Conservation (phyloP, 768 basidiomycete species). For the Suillus subluteus region DNA sequence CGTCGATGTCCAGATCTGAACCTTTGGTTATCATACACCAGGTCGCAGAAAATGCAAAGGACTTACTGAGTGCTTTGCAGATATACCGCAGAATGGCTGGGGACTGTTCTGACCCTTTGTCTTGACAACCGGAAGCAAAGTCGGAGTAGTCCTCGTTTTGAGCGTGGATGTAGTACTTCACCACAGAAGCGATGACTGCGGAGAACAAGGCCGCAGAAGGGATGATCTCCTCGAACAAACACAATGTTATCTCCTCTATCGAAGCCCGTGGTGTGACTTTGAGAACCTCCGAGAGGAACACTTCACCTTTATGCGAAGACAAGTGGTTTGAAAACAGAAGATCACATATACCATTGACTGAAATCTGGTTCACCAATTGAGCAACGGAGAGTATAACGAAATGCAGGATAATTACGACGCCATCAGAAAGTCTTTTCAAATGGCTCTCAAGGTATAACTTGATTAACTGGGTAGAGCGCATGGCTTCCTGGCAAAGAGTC, state of each 20-base stretch:
- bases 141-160: constrained; percentile 36
- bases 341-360: constrained; percentile 28
- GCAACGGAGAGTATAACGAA: not conserved
- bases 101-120: constrained; percentile 26
- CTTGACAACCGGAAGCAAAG: constrained; percentile 40
- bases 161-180: constrained; percentile 60
- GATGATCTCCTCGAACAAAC: constrained; percentile 55
- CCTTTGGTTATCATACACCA: constrained; percentile 38
- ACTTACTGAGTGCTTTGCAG: constrained; percentile 51
- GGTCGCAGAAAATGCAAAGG: not conserved
- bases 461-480: constrained; percentile 30
- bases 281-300: constrained; percentile 24
- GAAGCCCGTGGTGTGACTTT: constrained; percentile 10
- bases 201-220: constrained; percentile 62
- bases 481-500: constrained; percentile 33
- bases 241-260: constrained; percentile 45
- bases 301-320: constrained; percentile 28
- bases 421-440: constrained; percentile 22
- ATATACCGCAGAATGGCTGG: constrained; percentile 46
- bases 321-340: constrained; percentile 22
- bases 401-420: constrained; percentile 20
- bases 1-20: constrained; percentile 12
- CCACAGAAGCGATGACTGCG: constrained; percentile 54
- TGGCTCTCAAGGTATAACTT: constrained; percentile 27
- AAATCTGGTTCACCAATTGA: constrained; percentile 11